Percentiles rank a stretch among this genome's conserved stretches.
Evolutionary conservation across 768 basidiomycete genomes (phyloP).

Genomic region (Collybiopsis luxurians): DNA sequence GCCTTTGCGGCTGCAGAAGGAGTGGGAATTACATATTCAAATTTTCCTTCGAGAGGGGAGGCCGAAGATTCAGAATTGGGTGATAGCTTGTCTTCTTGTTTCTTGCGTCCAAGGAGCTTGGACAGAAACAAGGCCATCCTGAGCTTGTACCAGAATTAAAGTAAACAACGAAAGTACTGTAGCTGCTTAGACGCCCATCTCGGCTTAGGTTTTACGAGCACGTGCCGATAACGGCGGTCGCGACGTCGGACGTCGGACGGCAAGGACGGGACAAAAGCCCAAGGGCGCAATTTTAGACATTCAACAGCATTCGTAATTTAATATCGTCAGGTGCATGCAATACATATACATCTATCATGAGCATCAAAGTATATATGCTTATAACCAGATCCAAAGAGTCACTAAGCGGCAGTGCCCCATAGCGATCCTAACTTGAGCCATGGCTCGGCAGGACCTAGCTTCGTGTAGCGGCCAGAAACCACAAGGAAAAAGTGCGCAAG

Average conservation of each 20-base stretch:
- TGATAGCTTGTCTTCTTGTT: constrained; percentile 50
- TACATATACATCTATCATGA: no score
- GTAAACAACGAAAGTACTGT: not conserved
- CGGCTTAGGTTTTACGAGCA: no score
- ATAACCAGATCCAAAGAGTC: no score
- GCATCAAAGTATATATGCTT: no score
- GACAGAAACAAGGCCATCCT: constrained; percentile 69
- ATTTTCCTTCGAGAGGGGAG: constrained; percentile 69
- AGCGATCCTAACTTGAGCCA: constrained; percentile 32
- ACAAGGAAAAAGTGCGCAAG: constrained; percentile 48
- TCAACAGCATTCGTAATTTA: no score
- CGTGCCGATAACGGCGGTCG: no score
- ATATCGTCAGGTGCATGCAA: no score
- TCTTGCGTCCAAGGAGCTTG: constrained; percentile 77
- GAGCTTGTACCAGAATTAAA: constrained; percentile 18
- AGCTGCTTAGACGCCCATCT: no score
- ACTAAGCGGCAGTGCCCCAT: constrained; percentile 1
- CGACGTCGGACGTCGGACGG: no score
- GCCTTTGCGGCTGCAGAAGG: constrained; percentile 38
- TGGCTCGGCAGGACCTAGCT: constrained; percentile 37
- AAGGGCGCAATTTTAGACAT: no score
- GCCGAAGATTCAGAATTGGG: constrained; percentile 33
- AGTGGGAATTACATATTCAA: constrained; percentile 62
- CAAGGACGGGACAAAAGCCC: no score
- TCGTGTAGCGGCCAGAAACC: constrained; percentile 40